Conservation (phyloP, 768 basidiomycete species). For the Scleroderma citrinum region DNA sequence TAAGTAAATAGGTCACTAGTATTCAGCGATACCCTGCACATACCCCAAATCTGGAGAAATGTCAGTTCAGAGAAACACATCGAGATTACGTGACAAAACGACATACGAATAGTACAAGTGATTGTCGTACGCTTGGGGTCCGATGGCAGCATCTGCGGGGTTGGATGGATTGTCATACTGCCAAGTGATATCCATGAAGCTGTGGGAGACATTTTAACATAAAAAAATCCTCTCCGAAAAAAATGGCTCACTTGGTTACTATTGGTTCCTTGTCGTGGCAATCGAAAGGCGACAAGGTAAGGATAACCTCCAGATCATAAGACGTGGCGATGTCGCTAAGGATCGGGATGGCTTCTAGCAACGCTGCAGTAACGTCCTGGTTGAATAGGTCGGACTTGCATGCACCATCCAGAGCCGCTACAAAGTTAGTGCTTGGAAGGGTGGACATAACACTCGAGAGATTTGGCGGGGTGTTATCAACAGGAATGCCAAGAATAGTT, state of each 20-base stretch:
- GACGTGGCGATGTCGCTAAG: conserved; percentile 24
- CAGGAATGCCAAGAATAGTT: conserved; percentile 48
- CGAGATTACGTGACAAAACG: background rate
- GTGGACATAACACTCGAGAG: conserved; percentile 16
- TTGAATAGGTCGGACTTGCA: conserved; percentile 18
- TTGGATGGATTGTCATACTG: conserved; percentile 65
- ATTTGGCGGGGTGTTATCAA: conserved; percentile 12
- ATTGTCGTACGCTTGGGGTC: conserved; percentile 72
- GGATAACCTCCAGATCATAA: conserved; percentile 15
- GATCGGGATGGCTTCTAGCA: conserved; percentile 34
- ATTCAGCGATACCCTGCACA: background rate
- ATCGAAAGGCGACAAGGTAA: conserved; percentile 18
- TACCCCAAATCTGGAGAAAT: conserved; percentile 50
- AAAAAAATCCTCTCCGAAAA: background rate
- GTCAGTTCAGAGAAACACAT: conserved; percentile 4
- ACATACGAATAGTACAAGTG: conserved; percentile 72
- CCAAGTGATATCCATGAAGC: conserved; percentile 82
- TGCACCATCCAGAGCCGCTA: conserved; percentile 25
- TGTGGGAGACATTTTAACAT: conserved; percentile 19
- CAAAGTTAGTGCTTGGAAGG: conserved; percentile 24
- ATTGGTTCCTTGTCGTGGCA: conserved; percentile 19
- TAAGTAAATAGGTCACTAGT: background rate
- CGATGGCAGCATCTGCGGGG: conserved; percentile 60
- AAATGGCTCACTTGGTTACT: conserved; percentile 32
- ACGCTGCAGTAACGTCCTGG: conserved; percentile 26